Evolutionary conservation across 345 rosid species (phyloP).

Genomic region (Tarenaya hassleriana): DNA sequence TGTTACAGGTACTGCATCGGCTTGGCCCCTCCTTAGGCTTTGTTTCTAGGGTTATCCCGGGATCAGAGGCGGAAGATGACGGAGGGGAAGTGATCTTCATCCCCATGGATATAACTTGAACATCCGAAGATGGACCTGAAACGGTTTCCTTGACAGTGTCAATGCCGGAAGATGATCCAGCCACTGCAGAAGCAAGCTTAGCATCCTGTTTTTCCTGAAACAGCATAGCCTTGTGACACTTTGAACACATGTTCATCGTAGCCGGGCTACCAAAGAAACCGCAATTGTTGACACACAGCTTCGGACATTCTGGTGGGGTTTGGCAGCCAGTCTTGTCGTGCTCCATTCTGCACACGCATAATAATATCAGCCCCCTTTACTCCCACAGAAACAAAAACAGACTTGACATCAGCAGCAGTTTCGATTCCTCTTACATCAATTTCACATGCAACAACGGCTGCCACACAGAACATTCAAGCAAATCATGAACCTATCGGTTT

Average conservation of each 20-base stretch:
- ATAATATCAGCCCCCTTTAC: not conserved
- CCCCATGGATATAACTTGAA: slow-evolving; percentile 38
- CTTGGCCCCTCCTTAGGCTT: slow-evolving; percentile 72
- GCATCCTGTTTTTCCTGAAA: slow-evolving; percentile 67
- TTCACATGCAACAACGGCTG: too few relatives aligned
- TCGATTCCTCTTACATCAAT: not conserved
- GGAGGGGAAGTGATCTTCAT: slow-evolving; percentile 35
- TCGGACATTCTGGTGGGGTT: slow-evolving; percentile 76
- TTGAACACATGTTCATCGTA: slow-evolving; percentile 93
- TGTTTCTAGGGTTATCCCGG: slow-evolving; percentile 25
- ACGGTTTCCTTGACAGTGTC: slow-evolving; percentile 37
- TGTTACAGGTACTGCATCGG: slow-evolving; percentile 68
- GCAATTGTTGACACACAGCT: slow-evolving; percentile 72
- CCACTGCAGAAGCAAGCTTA: slow-evolving; percentile 60
- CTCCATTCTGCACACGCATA: slow-evolving; percentile 47
- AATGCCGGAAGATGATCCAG: slow-evolving; percentile 52
- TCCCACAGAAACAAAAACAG: too few relatives aligned
- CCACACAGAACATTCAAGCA: too few relatives aligned
- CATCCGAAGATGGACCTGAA: slow-evolving; percentile 33
- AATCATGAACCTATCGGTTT: too few relatives aligned
- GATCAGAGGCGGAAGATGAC: slow-evolving; percentile 31
- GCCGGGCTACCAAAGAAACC: slow-evolving; percentile 93
- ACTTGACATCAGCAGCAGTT: too few relatives aligned
- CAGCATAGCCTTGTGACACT: slow-evolving; percentile 75
- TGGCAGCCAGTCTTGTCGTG: slow-evolving; percentile 94